phyloP scores from a whole-genome alignment of 1,284 basidiomycete species.

The Marasmius tenuissimus region DNA sequence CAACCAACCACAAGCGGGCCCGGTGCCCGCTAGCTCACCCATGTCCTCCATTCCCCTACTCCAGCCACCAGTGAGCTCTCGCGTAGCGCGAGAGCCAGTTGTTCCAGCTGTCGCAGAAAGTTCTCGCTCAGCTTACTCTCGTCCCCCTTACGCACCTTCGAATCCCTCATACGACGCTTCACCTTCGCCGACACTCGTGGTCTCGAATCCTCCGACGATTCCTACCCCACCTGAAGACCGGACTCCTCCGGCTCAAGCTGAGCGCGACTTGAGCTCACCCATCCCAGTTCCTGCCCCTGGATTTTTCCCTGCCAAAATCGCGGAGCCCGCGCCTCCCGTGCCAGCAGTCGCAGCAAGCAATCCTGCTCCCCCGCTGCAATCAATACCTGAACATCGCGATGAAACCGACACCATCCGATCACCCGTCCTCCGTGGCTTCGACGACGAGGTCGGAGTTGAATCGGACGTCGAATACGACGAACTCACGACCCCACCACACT shows the following conservation, averaged over 20 bases:
- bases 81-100: neutral
- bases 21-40: neutral
- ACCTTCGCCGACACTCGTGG: no score
- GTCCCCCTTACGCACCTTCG: neutral
- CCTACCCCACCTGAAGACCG: neutral
- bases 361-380: neutral
- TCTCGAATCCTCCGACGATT: neutral
- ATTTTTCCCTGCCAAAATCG: neutral
- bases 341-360: neutral
- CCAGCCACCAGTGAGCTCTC: neutral
- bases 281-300: neutral
- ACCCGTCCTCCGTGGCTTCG: neutral
- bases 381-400: neutral
- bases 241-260: neutral
- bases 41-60: neutral
- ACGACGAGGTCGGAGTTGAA: neutral
- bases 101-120: neutral
- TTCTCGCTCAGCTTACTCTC: neutral
- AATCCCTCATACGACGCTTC: neutral
- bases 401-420: slow-evolving; percentile 12
- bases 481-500: slow-evolving; percentile 4
- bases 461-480: neutral
- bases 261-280: neutral
- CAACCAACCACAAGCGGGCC: neutral
- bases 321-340: neutral